These are phyloP conservation scores for Ceratobasidium sp. DNA, from an alignment of 1,284 basidiomycete species.

Conservation along the genomic window DNA sequence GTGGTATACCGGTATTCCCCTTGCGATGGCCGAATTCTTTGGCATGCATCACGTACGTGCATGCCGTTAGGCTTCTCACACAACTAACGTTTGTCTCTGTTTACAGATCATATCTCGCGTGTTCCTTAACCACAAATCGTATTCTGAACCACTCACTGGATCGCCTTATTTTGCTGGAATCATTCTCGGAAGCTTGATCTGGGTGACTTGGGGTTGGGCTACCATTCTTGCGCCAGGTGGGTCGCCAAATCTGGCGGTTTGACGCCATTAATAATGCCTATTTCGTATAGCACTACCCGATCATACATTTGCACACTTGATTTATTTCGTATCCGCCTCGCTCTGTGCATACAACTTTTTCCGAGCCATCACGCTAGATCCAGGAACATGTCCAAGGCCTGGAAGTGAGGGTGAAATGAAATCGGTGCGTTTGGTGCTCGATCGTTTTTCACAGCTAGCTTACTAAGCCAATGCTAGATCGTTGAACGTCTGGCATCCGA, in stretches of 20 bases:
- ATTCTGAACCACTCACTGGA: conserved; percentile 76
- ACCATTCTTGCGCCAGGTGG: conserved; percentile 74
- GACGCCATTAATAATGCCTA: too few species aligned
- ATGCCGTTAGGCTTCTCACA: conserved; percentile 35
- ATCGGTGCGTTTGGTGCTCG: conserved; percentile 59
- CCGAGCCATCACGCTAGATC: conserved; percentile 85
- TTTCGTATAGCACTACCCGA: conserved; percentile 76
- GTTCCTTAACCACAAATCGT: conserved; percentile 76
- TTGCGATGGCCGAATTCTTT: conserved; percentile 86
- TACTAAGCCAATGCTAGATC: conserved; percentile 56
- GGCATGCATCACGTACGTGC: conserved; percentile 87
- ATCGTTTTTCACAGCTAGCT: too few species aligned
- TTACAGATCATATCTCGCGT: conserved; percentile 79
- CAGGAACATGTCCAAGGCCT: conserved; percentile 87
- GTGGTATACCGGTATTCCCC: conserved; percentile 86
- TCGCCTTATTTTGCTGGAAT: conserved; percentile 94
- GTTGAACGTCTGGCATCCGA: conserved; percentile 89
- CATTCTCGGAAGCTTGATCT: conserved; percentile 83
- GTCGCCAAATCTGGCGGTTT: conserved; percentile 31
- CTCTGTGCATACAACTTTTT: conserved; percentile 90
- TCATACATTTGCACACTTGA: conserved; percentile 76
- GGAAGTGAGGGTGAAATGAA: conserved; percentile 82
- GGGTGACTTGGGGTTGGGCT: conserved; percentile 86
- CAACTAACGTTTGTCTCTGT: not conserved
- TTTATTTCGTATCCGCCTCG: conserved; percentile 74